Base-by-base conservation (phyloP, 2,329 filamentous ascomycete species). In the Capronia americana region DNA sequence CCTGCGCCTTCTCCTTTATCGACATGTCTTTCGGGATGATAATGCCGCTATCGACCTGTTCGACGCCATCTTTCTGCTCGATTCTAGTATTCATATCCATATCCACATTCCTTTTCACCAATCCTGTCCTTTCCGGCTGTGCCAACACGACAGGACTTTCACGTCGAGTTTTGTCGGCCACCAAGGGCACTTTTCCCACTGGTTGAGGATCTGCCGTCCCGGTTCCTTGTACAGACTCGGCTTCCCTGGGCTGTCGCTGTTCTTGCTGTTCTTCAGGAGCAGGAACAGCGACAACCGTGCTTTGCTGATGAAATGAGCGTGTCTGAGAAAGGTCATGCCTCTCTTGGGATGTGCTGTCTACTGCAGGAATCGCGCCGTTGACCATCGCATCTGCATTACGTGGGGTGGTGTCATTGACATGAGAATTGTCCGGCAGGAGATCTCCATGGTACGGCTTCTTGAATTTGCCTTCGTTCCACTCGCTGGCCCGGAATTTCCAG, bases 361-460 rank as follows among this genome's bases (percentile, higher is more conserved):
- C 38, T 7, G 14, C 34, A 17, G 12, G 34, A 41, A 14, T 41
- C 34, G 14, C 38, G 17, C 5, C 20, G 24, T 34, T 44, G 30
- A 41, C n/a, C 2, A 7, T 57, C 23, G 10, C 12, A 14, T 32
- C 44, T 11, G 44, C 46, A 4, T 34, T n/a, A 32, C 6, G 23
- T 32, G 24, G 14, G 11, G 11, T 28, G 20, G 32, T n/a, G 17
- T 17, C 20, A 17, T 28, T 23, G 48, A 11, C 48, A 48, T 56
- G 46, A 17, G 59, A 55, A 46, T 70, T 68, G 28, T 69, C 70
- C n/a, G 70, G 70, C 24, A 50, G 51, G 41, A 69, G 24, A 10
- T 53, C 62, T n/a, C 62, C 67, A 23, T 66, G 67, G 28, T 62
- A 71, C n/a, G 70, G 70, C 32, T 61, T 67, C 50, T 58, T 48